Conservation (phyloP, 768 basidiomycete species). For the Flagelloscypha sp. region DNA sequence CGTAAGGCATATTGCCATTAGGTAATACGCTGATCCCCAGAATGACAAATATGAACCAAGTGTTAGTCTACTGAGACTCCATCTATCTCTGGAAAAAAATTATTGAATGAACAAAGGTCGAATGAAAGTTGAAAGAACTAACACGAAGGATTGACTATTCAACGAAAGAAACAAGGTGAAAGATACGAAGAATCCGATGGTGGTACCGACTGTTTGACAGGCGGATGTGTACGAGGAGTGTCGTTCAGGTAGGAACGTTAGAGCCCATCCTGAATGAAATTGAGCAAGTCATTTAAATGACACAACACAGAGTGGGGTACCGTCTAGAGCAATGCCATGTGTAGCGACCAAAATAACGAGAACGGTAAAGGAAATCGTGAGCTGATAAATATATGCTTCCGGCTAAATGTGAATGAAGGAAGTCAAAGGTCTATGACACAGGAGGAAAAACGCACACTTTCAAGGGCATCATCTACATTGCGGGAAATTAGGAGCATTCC, state of each 20-base stretch:
- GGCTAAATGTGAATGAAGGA: conserved; percentile 45
- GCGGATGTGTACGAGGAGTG: conserved; percentile 96
- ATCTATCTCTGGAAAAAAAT: conserved; percentile 44
- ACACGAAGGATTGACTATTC: conserved; percentile 91
- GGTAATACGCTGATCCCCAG: conserved; percentile 74
- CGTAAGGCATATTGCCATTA: conserved; percentile 81
- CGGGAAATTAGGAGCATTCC: conserved; percentile 74
- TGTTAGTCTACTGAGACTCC: conserved; percentile 67
- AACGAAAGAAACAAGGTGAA: conserved; percentile 97
- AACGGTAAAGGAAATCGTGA: conserved; percentile 80
- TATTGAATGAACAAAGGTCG: conserved; percentile 5
- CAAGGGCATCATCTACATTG: conserved; percentile 68
- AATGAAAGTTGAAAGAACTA: conserved; percentile 16
- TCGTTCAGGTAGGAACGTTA: conserved; percentile 82
- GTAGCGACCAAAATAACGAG: conserved; percentile 95
- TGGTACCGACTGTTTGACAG: conserved; percentile 95
- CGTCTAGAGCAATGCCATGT: conserved; percentile 98
- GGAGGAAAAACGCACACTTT: conserved; percentile 46
- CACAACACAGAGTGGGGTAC: conserved; percentile 35
- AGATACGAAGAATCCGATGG: conserved; percentile 90
- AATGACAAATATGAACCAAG: conserved; percentile 82
- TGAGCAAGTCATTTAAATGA: conserved; percentile 9
- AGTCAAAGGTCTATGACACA: conserved; percentile 1
- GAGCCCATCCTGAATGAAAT: conserved; percentile 53
- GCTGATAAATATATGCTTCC: conserved; percentile 61